Conservation (phyloP, 805 yeast species). For the Candida montana region DNA sequence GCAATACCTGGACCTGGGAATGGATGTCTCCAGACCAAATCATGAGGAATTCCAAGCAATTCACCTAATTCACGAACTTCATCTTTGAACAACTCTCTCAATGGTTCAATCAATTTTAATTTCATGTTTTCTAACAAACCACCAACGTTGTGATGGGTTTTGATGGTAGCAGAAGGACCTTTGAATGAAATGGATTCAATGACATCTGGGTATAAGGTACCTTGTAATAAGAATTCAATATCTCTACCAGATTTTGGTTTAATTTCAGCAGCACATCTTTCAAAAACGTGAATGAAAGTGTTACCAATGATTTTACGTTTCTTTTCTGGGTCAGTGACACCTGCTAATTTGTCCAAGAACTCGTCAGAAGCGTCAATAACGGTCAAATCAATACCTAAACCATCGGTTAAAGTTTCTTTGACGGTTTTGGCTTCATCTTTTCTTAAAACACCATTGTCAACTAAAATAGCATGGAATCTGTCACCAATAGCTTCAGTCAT, state of each 20-base stretch:
- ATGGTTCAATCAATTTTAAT: constrained; percentile 95
- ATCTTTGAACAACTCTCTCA: constrained; percentile 97
- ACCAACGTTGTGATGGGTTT: constrained; percentile 99
- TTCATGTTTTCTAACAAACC: constrained; percentile 98
- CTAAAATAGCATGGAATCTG: constrained; percentile 96
- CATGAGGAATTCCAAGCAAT: constrained; percentile 91
- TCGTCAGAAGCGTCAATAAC: constrained; percentile 93
- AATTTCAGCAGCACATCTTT: constrained; percentile 89
- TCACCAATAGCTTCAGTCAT: constrained; percentile 98
- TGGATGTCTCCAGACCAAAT: constrained; percentile 99
- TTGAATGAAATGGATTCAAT: constrained; percentile 98
- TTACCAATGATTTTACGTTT: constrained; percentile 98
- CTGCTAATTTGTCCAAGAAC: constrained; percentile 80
- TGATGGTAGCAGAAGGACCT: constrained; percentile 99
- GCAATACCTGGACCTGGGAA: constrained; percentile 99
- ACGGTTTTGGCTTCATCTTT: constrained; percentile 87
- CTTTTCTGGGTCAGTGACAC: constrained; percentile 97
- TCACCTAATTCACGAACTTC: constrained; percentile 97
- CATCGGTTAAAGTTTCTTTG: constrained; percentile 83
- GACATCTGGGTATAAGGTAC: constrained; percentile 97
- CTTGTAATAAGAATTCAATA: constrained; percentile 90
- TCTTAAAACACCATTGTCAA: constrained; percentile 97
- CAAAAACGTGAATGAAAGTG: constrained; percentile 95
- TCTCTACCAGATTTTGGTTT: constrained; percentile 86
- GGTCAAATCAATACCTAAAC: constrained; percentile 89